Percentiles rank a stretch among this genome's conserved stretches.
phyloP scores from a whole-genome alignment of 352 stramenopile genomes.

The Phytophthora boehmeriae region DNA sequence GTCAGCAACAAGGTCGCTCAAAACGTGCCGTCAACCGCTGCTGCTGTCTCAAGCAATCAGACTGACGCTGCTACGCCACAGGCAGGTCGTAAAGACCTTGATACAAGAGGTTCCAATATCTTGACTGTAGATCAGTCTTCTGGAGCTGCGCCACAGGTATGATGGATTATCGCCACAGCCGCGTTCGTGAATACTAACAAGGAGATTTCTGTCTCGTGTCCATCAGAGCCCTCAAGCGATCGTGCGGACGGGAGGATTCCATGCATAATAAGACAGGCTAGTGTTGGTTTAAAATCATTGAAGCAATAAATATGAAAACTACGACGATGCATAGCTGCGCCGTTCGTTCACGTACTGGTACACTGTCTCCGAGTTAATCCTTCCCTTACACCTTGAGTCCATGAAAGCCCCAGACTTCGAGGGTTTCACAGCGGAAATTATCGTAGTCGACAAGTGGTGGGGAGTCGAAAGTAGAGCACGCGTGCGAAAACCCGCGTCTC shows the following conservation, averaged over 20 bases:
- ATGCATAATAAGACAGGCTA: constrained; percentile 1
- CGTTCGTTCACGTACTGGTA: constrained; percentile 14
- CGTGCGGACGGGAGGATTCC: constrained; percentile 35
- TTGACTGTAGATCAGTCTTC: constrained; percentile 28
- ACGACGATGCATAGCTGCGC: constrained; percentile 24
- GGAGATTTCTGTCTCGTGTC: too few species aligned
- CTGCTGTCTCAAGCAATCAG: background rate
- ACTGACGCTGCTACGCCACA: constrained; percentile 1
- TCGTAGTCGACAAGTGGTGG: constrained; percentile 52
- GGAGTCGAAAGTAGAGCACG: constrained; percentile 70
- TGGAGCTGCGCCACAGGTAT: background rate
- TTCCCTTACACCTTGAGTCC: constrained; percentile 58
- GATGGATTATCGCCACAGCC: constrained; percentile 4
- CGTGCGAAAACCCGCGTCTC: constrained; percentile 65
- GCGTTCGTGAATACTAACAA: background rate
- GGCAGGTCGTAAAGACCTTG: background rate
- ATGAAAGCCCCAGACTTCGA: constrained; percentile 80
- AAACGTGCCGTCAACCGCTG: constrained; percentile 1
- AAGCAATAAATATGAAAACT: constrained; percentile 23
- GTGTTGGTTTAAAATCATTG: background rate
- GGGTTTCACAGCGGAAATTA: constrained; percentile 62
- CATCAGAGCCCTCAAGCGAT: constrained; percentile 1
- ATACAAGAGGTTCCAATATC: constrained; percentile 35
- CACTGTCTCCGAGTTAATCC: constrained; percentile 2
- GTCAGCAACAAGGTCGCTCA: constrained; percentile 35